phyloP scores from a whole-genome alignment of 306 rosid species.

The Dryas alaskensis region DNA sequence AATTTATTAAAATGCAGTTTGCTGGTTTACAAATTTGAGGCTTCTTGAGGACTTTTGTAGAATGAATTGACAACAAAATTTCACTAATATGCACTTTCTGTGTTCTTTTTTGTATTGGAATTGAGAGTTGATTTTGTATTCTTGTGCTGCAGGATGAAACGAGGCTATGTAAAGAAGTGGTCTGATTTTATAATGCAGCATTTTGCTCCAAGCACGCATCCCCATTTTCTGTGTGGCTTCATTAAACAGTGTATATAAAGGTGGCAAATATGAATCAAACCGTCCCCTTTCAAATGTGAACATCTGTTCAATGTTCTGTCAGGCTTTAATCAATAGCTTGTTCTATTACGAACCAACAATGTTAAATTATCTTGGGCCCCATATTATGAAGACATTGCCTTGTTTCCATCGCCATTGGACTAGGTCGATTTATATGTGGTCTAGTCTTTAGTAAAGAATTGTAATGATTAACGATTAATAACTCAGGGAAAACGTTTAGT shows the following conservation, averaged over 20 bases:
- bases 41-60: background rate
- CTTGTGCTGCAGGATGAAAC: constrained; percentile 19
- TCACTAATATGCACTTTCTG: constrained; percentile 5
- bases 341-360: constrained; percentile 17
- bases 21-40: background rate
- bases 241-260: constrained; percentile 52
- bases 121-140: constrained; percentile 24
- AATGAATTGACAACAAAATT: background rate
- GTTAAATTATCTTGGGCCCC: background rate
- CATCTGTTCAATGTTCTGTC: constrained; percentile 25
- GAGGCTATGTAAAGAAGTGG: constrained; percentile 43
- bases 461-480: too few species aligned
- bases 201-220: constrained; percentile 29
- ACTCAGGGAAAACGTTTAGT: too few species aligned
- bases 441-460: background rate
- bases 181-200: constrained; percentile 32
- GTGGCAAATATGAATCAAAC: constrained; percentile 30
- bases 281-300: constrained; percentile 28
- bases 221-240: constrained; percentile 30
- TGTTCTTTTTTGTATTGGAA: constrained; percentile 14
- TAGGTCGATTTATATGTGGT: background rate
- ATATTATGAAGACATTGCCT: background rate
- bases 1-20: background rate
- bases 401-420: background rate
- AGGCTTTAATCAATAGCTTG: constrained; percentile 10